Conservation (phyloP, 192 early-diverging fungal genomes). For the Oehlia diaphana region DNA sequence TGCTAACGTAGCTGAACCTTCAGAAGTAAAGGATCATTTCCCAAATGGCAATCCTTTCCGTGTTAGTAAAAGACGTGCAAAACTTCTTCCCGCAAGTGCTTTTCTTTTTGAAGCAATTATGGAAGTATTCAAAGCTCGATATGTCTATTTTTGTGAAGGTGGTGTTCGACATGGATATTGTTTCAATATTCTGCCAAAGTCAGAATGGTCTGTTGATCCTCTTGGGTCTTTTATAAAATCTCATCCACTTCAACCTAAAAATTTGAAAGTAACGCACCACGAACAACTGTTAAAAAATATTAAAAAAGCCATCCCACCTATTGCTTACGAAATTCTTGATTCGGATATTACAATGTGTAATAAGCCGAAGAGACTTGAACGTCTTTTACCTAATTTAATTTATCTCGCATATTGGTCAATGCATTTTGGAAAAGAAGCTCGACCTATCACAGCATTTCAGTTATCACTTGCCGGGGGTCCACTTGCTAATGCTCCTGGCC, state of each 20-base stretch:
- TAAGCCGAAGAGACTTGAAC: constrained; percentile 27
- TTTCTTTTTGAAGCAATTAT: constrained; percentile 49
- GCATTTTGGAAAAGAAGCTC: constrained; percentile 52
- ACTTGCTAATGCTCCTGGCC: constrained; percentile 50
- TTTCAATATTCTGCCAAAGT: constrained; percentile 39
- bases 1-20: constrained; percentile 32
- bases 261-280: neutral
- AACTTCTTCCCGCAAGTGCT: constrained; percentile 54
- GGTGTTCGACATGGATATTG: constrained; percentile 60
- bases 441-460: constrained; percentile 52
- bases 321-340: constrained; percentile 32
- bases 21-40: neutral
- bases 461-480: constrained; percentile 52
- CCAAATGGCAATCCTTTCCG: constrained; percentile 37
- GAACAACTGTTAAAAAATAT: neutral
- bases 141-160: constrained; percentile 56
- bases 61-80: constrained; percentile 54
- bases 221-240: constrained; percentile 23
- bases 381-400: constrained; percentile 48
- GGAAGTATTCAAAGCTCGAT: constrained; percentile 39
- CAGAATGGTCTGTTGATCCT: constrained; percentile 50
- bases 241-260: neutral
- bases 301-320: constrained; percentile 29
- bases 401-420: constrained; percentile 49
- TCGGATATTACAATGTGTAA: neutral